phyloP scores from a whole-genome alignment of 2,329 filamentous ascomycete genomes.

The Cordyceps fumosorosea region DNA sequence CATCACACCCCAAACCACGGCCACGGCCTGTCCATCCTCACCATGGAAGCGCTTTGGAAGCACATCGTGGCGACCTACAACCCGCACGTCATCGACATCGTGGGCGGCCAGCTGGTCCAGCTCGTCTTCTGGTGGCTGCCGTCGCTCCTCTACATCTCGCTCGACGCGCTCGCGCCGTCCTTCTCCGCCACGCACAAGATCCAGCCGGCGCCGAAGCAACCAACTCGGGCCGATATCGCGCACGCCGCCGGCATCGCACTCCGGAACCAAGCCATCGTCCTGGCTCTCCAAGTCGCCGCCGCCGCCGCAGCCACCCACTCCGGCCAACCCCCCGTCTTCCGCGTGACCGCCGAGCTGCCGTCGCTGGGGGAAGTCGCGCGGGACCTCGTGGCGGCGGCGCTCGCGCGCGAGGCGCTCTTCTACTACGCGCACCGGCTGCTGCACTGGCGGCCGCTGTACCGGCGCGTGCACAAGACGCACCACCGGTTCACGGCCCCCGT shows the following conservation, averaged over 20 bases:
- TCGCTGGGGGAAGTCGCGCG: slow-evolving; percentile 26
- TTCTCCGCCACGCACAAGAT: slow-evolving; percentile 48
- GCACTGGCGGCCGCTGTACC: slow-evolving; percentile 42
- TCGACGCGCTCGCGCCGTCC: slow-evolving; percentile 37
- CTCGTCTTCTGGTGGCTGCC: slow-evolving; percentile 41
- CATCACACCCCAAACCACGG: not conserved
- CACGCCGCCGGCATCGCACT: slow-evolving; percentile 38
- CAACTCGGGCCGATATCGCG: slow-evolving; percentile 35
- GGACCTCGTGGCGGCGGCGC: slow-evolving; percentile 35
- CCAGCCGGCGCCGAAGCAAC: slow-evolving; percentile 44
- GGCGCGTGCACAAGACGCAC: slow-evolving; percentile 47
- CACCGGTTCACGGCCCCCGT: slow-evolving; percentile 51
- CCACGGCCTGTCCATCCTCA: no score
- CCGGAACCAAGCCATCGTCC: slow-evolving; percentile 40
- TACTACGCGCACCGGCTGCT: slow-evolving; percentile 50
- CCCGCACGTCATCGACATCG: slow-evolving; percentile 32
- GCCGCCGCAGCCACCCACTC: slow-evolving; percentile 16
- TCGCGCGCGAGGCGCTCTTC: slow-evolving; percentile 44
- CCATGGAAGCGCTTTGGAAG: slow-evolving; percentile 16
- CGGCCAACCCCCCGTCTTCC: slow-evolving; percentile 27
- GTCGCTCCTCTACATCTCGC: slow-evolving; percentile 33
- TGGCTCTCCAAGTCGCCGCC: slow-evolving; percentile 23
- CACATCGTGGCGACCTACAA: slow-evolving; percentile 21
- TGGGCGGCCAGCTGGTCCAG: slow-evolving; percentile 34
- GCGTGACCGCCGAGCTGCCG: slow-evolving; percentile 33